A percentile compares a stretch with the other conserved stretches of the same genome.
Evolutionary conservation across 2,329 filamentous ascomycete genomes (phyloP).

Genomic region (Pseudogymnoascus sp.): DNA sequence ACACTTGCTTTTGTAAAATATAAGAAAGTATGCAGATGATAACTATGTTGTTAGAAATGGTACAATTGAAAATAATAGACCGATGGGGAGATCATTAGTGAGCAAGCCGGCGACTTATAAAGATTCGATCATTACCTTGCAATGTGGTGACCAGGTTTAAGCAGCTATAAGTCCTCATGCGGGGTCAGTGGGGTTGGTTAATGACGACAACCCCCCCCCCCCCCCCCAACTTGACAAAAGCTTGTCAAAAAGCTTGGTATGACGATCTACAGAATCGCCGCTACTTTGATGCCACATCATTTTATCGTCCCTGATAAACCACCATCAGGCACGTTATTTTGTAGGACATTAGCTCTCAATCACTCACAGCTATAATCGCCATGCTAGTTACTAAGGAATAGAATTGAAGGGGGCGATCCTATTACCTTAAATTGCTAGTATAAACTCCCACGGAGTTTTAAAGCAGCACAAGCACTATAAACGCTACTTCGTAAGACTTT

Average conservation of each 20-base stretch:
- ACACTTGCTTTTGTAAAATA: not conserved
- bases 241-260: conserved; percentile 6
- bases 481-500: no score
- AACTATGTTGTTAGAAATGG: not conserved
- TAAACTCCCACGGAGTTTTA: no score
- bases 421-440: no score
- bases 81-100: not conserved
- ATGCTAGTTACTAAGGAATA: no score
- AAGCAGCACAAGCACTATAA: no score
- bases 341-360: no score
- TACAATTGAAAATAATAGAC: not conserved
- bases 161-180: not conserved
- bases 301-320: not conserved
- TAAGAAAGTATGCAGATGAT: not conserved
- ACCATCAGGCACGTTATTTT: no score
- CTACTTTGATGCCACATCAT: not conserved
- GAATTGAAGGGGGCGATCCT: no score
- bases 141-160: not conserved
- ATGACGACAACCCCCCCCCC: not conserved
- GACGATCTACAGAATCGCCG: not conserved
- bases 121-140: not conserved
- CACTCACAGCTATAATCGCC: no score
- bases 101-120: not conserved
- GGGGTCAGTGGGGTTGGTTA: not conserved
- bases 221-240: not conserved